Base-by-base conservation (phyloP, 331 rosid genomes). In the Acacia concinna region DNA sequence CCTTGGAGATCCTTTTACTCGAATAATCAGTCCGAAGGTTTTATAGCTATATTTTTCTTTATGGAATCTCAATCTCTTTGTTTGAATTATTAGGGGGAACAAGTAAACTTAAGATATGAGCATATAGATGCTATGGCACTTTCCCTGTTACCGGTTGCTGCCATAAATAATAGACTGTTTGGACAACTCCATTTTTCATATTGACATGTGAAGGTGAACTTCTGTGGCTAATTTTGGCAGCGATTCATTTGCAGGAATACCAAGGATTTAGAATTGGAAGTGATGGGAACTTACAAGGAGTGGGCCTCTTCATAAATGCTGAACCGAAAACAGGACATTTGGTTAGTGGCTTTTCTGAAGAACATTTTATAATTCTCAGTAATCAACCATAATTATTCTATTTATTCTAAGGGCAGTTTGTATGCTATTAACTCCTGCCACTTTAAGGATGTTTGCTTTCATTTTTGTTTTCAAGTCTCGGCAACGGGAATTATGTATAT, bases 1-100 rank as follows among this genome's bases (percentile, higher is more conserved):
- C 27, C 99, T 95, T 54, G 98, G 98, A 62, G 99, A 95, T 81
- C 99, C 98, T 38, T 95, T 95, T 83, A 93, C 98, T 15, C 88
- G 96, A 80, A 93, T 95, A 60, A 90, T 93, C 81, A 95, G 94
- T 83, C 99, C 98, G 49, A 93, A 91, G 97, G 99, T 94, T 73
- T 65, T 72, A 1, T 65, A 35, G 38, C 37, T 73, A 30, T 8
- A 69, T 63, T 73, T 65, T 49, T 62, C 32, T 68, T 73, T 79
- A 56, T 66, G 31, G 28, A 81, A 44, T 84, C 51, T 70, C 73
- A 69, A 20, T 81, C 41, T 31, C 28, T 40, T 80, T 20, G 6
- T 76, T 30, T 68, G n/a, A 9, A 20, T 44, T 62, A 5, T 28
- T 27, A 2, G 32, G 37, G 8, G 11, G 21, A 64, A 73, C 60